These are phyloP conservation scores for Hypoxylon sp. DNA, from an alignment of 2,329 filamentous ascomycete genomes.

Conservation along the genomic window DNA sequence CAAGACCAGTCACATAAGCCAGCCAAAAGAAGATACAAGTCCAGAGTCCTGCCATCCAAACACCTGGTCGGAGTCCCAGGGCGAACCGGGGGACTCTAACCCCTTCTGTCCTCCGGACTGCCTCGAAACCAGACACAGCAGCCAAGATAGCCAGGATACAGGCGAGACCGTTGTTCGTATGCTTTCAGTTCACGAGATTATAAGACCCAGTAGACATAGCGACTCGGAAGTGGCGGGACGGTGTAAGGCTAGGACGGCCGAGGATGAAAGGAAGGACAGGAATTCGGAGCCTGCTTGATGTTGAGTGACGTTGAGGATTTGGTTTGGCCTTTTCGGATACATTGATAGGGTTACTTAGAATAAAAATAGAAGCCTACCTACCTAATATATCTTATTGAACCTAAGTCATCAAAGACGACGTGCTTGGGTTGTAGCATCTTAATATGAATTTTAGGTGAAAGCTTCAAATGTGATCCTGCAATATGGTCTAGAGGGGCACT, in stretches of 20 bases:
- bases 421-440: background rate
- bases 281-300: constrained; percentile 9
- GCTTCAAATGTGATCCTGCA: background rate
- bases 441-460: background rate
- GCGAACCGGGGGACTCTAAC: constrained; percentile 52
- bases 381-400: constrained; percentile 7
- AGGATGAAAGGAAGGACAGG: constrained; percentile 8
- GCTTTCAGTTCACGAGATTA: background rate
- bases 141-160: constrained; percentile 13
- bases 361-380: background rate
- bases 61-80: constrained; percentile 48
- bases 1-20: background rate
- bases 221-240: background rate
- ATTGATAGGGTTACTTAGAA: background rate
- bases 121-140: constrained; percentile 36
- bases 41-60: constrained; percentile 49
- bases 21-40: background rate
- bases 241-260: background rate
- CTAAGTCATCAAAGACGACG: too few species aligned
- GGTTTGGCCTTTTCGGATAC: background rate
- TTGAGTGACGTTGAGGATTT: background rate
- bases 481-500: background rate
- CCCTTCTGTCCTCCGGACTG: constrained; percentile 50
- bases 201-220: background rate
- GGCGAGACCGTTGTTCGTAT: constrained; percentile 13